Conservation (phyloP, 441 rosid species). For the Gossypium davidsonii region DNA sequence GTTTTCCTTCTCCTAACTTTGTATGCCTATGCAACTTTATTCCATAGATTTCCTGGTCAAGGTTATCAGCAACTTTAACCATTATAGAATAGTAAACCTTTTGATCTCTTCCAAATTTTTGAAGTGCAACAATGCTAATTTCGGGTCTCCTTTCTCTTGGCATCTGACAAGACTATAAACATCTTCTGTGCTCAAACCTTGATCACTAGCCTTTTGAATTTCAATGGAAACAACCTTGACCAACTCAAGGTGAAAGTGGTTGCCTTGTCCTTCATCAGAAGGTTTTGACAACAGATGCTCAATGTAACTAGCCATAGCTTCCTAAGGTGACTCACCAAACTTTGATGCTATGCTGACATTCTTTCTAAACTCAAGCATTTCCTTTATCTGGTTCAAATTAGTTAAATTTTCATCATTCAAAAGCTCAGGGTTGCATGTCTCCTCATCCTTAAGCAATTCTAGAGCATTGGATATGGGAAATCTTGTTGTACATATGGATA, state of each 20-base stretch:
- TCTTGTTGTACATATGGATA: slow-evolving; percentile 43
- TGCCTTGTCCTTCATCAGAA: slow-evolving; percentile 27
- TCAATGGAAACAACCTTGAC: slow-evolving; percentile 45
- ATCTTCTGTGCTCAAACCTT: slow-evolving; percentile 34
- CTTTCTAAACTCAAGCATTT: slow-evolving; percentile 33
- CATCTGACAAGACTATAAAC: neutral
- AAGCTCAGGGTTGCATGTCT: slow-evolving; percentile 21
- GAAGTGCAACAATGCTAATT: slow-evolving; percentile 59
- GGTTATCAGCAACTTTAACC: too few species aligned
- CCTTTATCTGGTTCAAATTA: slow-evolving; percentile 31
- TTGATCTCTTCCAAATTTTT: slow-evolving; percentile 55
- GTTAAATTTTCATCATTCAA: slow-evolving; percentile 34
- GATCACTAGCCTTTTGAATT: slow-evolving; percentile 83
- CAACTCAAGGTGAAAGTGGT: slow-evolving; percentile 36
- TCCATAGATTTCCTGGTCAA: too few species aligned
- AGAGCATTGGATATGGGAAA: slow-evolving; percentile 37
- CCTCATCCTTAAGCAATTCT: slow-evolving; percentile 45
- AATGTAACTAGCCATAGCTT: slow-evolving; percentile 13
- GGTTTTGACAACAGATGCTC: slow-evolving; percentile 31
- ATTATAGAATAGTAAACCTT: too few species aligned
- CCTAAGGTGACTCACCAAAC: slow-evolving; percentile 50
- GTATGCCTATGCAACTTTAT: too few species aligned
- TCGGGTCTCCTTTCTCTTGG: slow-evolving; percentile 44
- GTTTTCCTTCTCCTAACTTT: too few species aligned
- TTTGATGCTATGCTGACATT: slow-evolving; percentile 33